Percentiles rank a stretch among this genome's conserved stretches.
Conservation (phyloP, 192 early-diverging fungal species). For the Backusella luteola region DNA sequence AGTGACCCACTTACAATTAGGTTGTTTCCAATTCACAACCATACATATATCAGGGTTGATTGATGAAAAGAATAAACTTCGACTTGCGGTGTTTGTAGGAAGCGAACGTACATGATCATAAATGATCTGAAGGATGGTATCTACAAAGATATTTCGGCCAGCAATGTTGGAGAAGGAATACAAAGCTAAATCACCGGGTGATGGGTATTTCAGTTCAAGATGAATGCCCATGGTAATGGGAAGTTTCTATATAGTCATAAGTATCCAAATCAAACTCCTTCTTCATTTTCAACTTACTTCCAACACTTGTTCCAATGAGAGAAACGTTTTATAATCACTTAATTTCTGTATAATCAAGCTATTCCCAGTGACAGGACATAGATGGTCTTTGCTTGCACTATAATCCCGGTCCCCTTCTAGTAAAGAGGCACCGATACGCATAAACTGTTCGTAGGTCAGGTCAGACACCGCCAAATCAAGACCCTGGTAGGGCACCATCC, state of each 20-base stretch:
- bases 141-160: conserved; percentile 84
- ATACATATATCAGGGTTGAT: conserved; percentile 92
- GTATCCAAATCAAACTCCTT: background rate
- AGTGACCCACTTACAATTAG: conserved; percentile 72
- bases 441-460: conserved; percentile 51
- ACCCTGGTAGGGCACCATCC: conserved; percentile 61
- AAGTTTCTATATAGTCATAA: conserved; percentile 46
- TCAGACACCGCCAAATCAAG: conserved; percentile 56
- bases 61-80: conserved; percentile 76
- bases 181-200: conserved; percentile 53
- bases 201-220: conserved; percentile 89
- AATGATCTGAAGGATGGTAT: conserved; percentile 82
- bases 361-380: conserved; percentile 29
- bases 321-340: conserved; percentile 37
- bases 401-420: background rate
- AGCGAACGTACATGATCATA: conserved; percentile 68
- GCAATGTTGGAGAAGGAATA: conserved; percentile 56
- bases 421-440: background rate
- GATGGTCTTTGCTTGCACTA: conserved; percentile 5
- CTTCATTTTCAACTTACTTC: conserved; percentile 50
- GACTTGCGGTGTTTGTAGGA: conserved; percentile 25
- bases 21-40: conserved; percentile 98
- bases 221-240: conserved; percentile 75
- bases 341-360: conserved; percentile 23
- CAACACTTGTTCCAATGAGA: conserved; percentile 72